Evolutionary conservation across 2,329 filamentous ascomycete genomes (phyloP), one percentile per base, ranked within the genome.

Genomic region (Fusarium lyarnte): DNA sequence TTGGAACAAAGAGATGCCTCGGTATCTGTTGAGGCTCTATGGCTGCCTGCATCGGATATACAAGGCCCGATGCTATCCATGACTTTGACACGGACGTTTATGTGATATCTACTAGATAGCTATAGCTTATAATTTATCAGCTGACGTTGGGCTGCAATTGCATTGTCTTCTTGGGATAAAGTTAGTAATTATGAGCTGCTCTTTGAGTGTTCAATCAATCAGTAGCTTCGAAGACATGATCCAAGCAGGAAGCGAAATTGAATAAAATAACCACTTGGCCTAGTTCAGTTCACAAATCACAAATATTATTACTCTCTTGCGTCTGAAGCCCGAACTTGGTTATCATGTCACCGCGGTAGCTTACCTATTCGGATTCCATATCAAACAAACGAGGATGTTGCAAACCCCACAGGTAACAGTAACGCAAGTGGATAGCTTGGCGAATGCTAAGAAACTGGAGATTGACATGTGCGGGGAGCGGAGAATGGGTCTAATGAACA

Each of bases 341-440:
- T 19, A 19, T 9, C 10, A 4, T 31, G 9, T 33, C 10, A 19
- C n/a, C 47, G 31, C 47, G 47, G 63, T 65, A 35, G 59, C 70
- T 61, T 74, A 17, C 47, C 9, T 4, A 36, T 36, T 51, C 21
- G n/a, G 16, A 52, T 36, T 36, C 5, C 8, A 8, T 6, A 4
- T 11, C 6, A 2, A 51, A 23, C 31, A 21, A 38, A 29, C 25
- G 41, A 49, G 11, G 10, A 49, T 17, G 25, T 27, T 21, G 27
- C 0, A 47, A 31, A 51, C 33, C 27, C 29, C 38, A 19, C 17
- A 42, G 14, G 36, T 12, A 38, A 12, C 23, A n/a, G 8, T 23
- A 25, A 41, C 46, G 42, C 12, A 61, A 21, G 55, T 67, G 66
- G 41, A 90, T 93, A 14, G 89, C n/a, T 58, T 46, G 41, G 19